These are phyloP conservation scores for Yamadazyma sp. DNA, from an alignment of 805 yeast genomes.

Conservation along the genomic window DNA sequence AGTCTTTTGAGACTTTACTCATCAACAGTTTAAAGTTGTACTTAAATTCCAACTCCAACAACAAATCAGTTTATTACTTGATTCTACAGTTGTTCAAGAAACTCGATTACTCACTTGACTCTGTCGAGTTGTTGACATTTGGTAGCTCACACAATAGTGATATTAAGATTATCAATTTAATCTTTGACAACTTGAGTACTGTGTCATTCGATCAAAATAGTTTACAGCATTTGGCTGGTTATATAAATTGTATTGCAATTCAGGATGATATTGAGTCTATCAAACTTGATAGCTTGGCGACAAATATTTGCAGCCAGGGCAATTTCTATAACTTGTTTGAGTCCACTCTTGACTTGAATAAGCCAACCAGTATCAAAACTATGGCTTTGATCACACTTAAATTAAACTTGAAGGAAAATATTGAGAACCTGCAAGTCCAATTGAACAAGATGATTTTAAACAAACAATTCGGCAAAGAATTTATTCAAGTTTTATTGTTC, in stretches of 20 bases:
- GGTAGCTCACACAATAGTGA: constrained; percentile 10
- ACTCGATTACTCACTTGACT: constrained; percentile 11
- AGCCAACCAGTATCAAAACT: constrained; percentile 8
- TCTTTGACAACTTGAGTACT: constrained; percentile 10
- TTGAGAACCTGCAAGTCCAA: constrained; percentile 4
- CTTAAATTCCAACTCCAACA: constrained; percentile 10
- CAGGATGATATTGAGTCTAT: constrained; percentile 1
- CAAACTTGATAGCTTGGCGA: constrained; percentile 2
- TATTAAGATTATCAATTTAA: constrained; percentile 10
- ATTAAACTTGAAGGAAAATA: constrained; percentile 9
- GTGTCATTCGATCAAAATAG: not conserved
- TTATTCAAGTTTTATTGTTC: constrained; percentile 10
- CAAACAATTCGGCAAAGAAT: constrained; percentile 5
- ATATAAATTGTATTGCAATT: constrained; percentile 5
- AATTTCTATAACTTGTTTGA: constrained; percentile 10
- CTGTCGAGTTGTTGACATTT: constrained; percentile 11
- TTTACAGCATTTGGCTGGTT: constrained; percentile 1
- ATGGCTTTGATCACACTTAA: constrained; percentile 9
- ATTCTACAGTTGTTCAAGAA: constrained; percentile 13
- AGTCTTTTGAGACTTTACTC: constrained; percentile 6
- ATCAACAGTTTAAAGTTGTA: constrained; percentile 9
- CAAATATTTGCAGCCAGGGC: constrained; percentile 12
- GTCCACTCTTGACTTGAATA: constrained; percentile 4
- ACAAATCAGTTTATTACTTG: constrained; percentile 11
- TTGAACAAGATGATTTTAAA: constrained; percentile 10